Base-by-base conservation (phyloP, 2,329 filamentous ascomycete species). In the Aspergillus melleus region DNA sequence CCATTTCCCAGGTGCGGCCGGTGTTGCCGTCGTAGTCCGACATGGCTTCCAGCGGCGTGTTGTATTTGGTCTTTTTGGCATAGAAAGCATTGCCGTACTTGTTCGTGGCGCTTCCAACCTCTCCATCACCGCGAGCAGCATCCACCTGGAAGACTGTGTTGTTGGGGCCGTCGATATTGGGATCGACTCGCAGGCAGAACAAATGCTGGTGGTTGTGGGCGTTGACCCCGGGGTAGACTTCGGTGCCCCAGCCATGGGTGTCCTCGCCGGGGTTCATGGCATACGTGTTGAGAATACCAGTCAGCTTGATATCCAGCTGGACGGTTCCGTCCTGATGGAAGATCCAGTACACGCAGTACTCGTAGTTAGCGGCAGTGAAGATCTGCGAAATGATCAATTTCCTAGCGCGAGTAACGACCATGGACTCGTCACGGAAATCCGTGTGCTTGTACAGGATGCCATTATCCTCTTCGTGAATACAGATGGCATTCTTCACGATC, bases 121-220 rank as follows among this genome's bases (percentile, higher is more conserved):
- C 88, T 0, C 86, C 91, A 0, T 89, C 83, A 0, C 88, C 88
- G 1, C 83, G 81, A 1, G 87, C 83, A 0, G 91, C 89, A 67
- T 97, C 93, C 12, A 89, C 88, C 77, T 93, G 86, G 80, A 92
- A 94, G 60, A 96, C 83, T 0, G 92, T 93, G 75, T 97, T 97
- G 64, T 88, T 84, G 1, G 88, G 86, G 0, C 93, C 93, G 72
- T 96, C 93, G 57, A 97, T 85, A 71, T 94, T 95, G 32, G 92
- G 86, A 73, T 97, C 90, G 49, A 96, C 81, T 47, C 93, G 90
- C 49, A 97, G 80, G 72, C 92, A 96, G 85, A 97, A 97, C 32
- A 97, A 84, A 75, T 97, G 93, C 77, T 97, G 92, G 76, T 97
- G 93, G 79, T 96, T 96, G 79, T 96, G 93, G 0, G 93, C 93